Evolutionary conservation across 2,329 filamentous ascomycete genomes (phyloP), one percentile per base, ranked within the genome.

Genomic region (Botryotinia convoluta): DNA sequence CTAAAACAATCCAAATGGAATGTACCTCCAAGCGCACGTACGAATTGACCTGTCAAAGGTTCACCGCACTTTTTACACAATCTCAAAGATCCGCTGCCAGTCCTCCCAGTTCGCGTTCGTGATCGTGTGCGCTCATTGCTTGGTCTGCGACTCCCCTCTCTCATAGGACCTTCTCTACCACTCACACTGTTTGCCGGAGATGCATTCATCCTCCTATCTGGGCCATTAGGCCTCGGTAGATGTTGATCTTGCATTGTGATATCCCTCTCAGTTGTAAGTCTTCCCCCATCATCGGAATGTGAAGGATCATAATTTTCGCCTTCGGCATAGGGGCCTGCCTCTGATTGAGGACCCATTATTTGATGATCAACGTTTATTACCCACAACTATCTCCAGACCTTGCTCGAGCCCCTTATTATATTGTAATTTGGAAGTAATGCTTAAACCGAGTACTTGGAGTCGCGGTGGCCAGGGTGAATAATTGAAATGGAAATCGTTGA

Each of bases 1-100:
- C 94, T 97, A 84, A 99, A 99, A 86, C 96, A 99, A 83, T 99
- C 95, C 77, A 99, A 85, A 85, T 99, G 96, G 82, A 94, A 99
- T 71, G 95, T 98, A 73, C 94, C 95, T 72, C 95, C 94, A 72
- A 99, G 84, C 63, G 96, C 96, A 79, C 96, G 90, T 76, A 99
- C 96, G 82, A 98, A 99, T 83, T 99, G 96, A 61, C 96, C 96
- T 1, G 94, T 97, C 82, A 99, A 86, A 72, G 91, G 87, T 82
- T 95, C 92, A 76, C 91, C 90, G 81, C 96, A 99, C 83, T 97
- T 98, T 80, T 94, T 95, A 84, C 93, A 95, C 57, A 88, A 85
- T 77, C 92, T 88, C 74, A 88, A 81, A 77, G 88, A 87, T 57
- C 89, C 88, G 80, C 89, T 91, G 63, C 85, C 84, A 71, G 86